phyloP scores from a whole-genome alignment of 257 asterid genomes.

The Penstemon davidsonii region DNA sequence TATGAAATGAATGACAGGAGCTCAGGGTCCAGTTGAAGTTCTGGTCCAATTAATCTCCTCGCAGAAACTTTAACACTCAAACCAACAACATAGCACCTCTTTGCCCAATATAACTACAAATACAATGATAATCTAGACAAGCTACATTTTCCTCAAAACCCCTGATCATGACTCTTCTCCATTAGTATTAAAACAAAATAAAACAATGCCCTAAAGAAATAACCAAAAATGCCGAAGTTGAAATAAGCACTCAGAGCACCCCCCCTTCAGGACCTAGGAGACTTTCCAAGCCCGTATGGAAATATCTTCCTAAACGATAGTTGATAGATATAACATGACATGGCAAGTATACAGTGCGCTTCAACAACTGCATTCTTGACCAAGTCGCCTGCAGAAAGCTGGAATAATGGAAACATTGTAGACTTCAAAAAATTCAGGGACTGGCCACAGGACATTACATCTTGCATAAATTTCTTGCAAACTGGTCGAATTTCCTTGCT shows the following conservation, averaged over 20 bases:
- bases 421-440: slow-evolving; percentile 49
- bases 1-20: slow-evolving; percentile 67
- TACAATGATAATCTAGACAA: not conserved
- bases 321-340: slow-evolving; percentile 38
- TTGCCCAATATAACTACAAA: not conserved
- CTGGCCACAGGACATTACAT: slow-evolving; percentile 61
- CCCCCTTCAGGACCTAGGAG: slow-evolving; percentile 20
- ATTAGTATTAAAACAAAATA: slow-evolving; percentile 4
- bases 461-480: slow-evolving; percentile 89
- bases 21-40: slow-evolving; percentile 45
- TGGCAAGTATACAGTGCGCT: slow-evolving; percentile 43
- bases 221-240: slow-evolving; percentile 7
- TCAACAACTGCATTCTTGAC: slow-evolving; percentile 51
- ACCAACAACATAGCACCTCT: slow-evolving; percentile 32
- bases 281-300: slow-evolving; percentile 23
- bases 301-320: slow-evolving; percentile 24
- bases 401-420: slow-evolving; percentile 55
- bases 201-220: slow-evolving; percentile 6
- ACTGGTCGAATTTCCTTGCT: slow-evolving; percentile 88
- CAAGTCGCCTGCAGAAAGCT: slow-evolving; percentile 47
- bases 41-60: slow-evolving; percentile 48
- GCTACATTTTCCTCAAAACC: slow-evolving; percentile 24
- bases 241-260: slow-evolving; percentile 12
- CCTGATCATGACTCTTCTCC: slow-evolving; percentile 13
- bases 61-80: slow-evolving; percentile 41